These are phyloP conservation scores for Calonectria fujianensis DNA, from an alignment of 2,329 filamentous ascomycete species.

Conservation along the genomic window DNA sequence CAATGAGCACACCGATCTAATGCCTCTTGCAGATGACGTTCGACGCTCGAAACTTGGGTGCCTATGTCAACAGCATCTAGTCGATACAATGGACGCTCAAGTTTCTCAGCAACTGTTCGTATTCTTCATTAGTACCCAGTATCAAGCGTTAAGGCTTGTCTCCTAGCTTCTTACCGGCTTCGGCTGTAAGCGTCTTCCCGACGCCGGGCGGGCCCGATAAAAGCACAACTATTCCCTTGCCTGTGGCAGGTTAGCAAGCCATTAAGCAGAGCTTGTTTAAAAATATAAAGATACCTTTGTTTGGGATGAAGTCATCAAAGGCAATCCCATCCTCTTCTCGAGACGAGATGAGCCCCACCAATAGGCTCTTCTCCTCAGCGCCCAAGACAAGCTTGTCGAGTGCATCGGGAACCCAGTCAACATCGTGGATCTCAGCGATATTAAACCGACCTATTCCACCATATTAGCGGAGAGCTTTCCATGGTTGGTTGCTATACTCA, in stretches of 20 bases:
- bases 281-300: conserved; percentile 31
- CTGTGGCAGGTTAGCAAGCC: conserved; percentile 21
- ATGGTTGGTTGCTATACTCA: conserved; percentile 15
- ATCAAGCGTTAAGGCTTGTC: too few relatives aligned
- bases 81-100: conserved; percentile 38
- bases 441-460: not conserved
- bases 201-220: conserved; percentile 59
- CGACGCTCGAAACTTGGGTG: not conserved
- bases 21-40: conserved; percentile 23
- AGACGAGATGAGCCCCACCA: not conserved
- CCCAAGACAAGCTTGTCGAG: conserved; percentile 37
- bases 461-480: not conserved
- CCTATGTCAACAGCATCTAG: conserved; percentile 39
- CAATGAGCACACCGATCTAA: conserved; percentile 57
- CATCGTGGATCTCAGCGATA: not conserved
- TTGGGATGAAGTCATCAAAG: conserved; percentile 34
- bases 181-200: conserved; percentile 64
- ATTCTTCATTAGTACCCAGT: not conserved
- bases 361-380: conserved; percentile 28
- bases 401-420: conserved; percentile 29
- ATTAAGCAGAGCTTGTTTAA: accelerated
- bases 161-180: conserved; percentile 44
- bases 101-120: conserved; percentile 34
- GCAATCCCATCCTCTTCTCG: not conserved
- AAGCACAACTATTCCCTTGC: conserved; percentile 58